Evolutionary conservation across 2,329 filamentous ascomycete species (phyloP).

Genomic region (Rutstroemia sydowiana): DNA sequence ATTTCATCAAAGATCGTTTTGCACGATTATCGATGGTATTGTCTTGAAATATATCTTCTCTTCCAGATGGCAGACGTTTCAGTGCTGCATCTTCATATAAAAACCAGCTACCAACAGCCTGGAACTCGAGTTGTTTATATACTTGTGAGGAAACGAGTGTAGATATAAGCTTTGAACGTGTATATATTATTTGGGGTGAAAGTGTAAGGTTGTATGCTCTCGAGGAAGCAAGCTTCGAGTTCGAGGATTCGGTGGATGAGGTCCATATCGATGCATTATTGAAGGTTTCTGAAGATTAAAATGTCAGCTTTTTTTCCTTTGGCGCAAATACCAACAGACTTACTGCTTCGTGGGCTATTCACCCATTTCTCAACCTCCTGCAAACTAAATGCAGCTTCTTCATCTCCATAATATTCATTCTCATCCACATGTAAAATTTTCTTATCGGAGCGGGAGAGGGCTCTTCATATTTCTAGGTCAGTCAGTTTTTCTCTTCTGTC

Average conservation of each 20-base stretch:
- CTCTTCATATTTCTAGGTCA: conserved; percentile 65
- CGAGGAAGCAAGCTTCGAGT: conserved; percentile 47
- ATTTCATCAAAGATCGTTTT: conserved; percentile 87
- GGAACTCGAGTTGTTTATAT: conserved; percentile 85
- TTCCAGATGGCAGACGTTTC: conserved; percentile 72
- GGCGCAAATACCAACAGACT: not conserved
- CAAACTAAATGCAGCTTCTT: conserved; percentile 78
- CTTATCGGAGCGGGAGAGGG: conserved; percentile 85
- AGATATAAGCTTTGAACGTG: conserved; percentile 68
- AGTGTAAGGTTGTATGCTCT: conserved; percentile 77
- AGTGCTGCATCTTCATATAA: conserved; percentile 49
- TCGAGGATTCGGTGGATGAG: conserved; percentile 12
- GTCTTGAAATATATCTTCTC: conserved; percentile 86
- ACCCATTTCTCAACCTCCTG: conserved; percentile 76
- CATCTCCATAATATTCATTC: conserved; percentile 80
- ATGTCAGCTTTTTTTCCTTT: conserved; percentile 16
- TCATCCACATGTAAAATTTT: conserved; percentile 84
- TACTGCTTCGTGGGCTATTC: conserved; percentile 34
- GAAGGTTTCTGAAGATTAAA: conserved; percentile 14
- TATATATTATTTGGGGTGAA: conserved; percentile 80
- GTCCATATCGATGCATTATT: conserved; percentile 25
- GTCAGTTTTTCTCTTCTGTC: conserved; percentile 57
- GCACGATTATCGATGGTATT: conserved; percentile 67
- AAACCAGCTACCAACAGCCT: conserved; percentile 90
- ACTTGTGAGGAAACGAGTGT: conserved; percentile 83